Evolutionary conservation across 352 stramenopile genomes (phyloP).

Genomic region (Globisporangium camurandrum): DNA sequence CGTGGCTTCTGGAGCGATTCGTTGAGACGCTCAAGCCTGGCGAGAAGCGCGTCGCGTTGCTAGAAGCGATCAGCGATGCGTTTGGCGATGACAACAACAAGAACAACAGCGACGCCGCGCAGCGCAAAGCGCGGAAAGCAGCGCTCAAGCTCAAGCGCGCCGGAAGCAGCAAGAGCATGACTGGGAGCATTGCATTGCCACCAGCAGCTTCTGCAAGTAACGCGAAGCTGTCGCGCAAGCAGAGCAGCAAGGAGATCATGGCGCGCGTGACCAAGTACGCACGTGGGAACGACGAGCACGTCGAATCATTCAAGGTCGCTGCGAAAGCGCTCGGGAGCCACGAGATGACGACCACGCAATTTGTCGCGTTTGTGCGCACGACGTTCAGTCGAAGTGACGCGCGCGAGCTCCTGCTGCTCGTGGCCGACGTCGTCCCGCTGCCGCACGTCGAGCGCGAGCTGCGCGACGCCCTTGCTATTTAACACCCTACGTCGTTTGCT

Average conservation of each 20-base stretch:
- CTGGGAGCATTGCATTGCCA: conserved; percentile 13
- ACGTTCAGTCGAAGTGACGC: conserved; percentile 53
- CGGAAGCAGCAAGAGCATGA: conserved; percentile 7
- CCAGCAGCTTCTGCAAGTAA: not conserved
- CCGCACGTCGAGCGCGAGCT: conserved; percentile 53
- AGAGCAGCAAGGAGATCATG: conserved; percentile 61
- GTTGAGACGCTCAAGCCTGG: conserved; percentile 41
- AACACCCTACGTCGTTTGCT: too few relatives aligned
- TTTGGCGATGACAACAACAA: conserved; percentile 3
- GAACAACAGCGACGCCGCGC: conserved; percentile 17
- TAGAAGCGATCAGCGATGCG: conserved; percentile 17
- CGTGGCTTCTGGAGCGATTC: conserved; percentile 50
- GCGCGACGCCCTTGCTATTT: conserved; percentile 33
- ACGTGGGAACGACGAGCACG: conserved; percentile 30
- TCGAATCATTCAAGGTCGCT: conserved; percentile 57
- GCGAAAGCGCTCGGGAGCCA: conserved; percentile 63
- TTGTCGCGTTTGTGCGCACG: conserved; percentile 46
- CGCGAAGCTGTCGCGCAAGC: conserved; percentile 35
- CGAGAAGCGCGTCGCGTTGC: conserved; percentile 45
- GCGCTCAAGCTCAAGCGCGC: conserved; percentile 26
- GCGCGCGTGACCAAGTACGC: conserved; percentile 52
- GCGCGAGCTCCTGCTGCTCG: conserved; percentile 50
- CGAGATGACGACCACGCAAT: conserved; percentile 57
- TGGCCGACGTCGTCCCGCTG: conserved; percentile 56
- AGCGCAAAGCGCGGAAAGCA: conserved; percentile 34